Evolutionary conservation across 2,329 filamentous ascomycete species (phyloP).

Genomic region (Camptophora hylomeconis): DNA sequence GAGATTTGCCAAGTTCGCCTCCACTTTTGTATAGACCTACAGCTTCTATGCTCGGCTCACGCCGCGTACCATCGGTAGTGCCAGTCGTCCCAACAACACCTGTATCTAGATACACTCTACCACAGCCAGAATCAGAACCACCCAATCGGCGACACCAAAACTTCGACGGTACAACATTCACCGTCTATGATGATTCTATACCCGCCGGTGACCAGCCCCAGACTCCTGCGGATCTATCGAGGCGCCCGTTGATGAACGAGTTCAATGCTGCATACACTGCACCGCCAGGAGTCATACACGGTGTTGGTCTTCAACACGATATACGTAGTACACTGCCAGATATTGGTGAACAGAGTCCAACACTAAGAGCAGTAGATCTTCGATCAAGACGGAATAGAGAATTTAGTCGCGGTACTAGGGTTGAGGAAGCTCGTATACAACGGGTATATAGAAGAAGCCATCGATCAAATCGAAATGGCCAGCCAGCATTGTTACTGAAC

Average conservation of each 20-base stretch:
- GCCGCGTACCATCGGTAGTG: conserved; percentile 3
- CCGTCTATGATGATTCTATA: conserved; percentile 16
- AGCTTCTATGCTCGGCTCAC: not conserved
- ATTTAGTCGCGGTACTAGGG: conserved; percentile 9
- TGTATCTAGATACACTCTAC: conserved; percentile 4
- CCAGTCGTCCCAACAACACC: conserved; percentile 7
- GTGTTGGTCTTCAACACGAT: conserved; percentile 1
- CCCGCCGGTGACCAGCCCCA: conserved; percentile 13
- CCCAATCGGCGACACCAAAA: conserved; percentile 7
- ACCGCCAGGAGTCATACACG: conserved; percentile 11
- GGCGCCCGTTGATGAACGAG: conserved; percentile 9
- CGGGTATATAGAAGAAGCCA: conserved; percentile 5
- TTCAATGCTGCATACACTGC: conserved; percentile 15
- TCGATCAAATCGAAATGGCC: conserved; percentile 7
- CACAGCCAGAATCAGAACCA: conserved; percentile 5
- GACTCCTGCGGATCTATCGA: conserved; percentile 15
- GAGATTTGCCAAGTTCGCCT: conserved; percentile 15
- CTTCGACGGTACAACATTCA: conserved; percentile 13
- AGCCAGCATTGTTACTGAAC: conserved; percentile 6
- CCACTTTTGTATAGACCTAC: conserved; percentile 5
- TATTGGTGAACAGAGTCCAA: conserved; percentile 11
- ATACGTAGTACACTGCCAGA: conserved; percentile 3
- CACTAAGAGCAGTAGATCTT: conserved; percentile 10
- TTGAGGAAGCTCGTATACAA: conserved; percentile 9
- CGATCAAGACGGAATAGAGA: conserved; percentile 13